Conservation (phyloP, 768 basidiomycete genomes). For the Hypholoma sublateritium region DNA sequence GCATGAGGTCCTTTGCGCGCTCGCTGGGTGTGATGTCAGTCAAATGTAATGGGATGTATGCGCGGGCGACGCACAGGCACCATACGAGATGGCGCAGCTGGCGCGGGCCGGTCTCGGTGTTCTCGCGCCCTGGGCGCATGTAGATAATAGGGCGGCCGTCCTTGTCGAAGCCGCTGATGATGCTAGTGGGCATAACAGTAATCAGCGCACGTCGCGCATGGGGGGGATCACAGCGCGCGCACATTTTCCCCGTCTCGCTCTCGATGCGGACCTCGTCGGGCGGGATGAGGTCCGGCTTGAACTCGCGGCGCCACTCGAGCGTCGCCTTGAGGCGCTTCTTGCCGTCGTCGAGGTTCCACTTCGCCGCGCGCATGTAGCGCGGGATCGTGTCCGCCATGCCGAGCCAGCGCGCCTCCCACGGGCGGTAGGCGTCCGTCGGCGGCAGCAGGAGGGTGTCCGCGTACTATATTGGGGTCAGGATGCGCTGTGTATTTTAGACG, state of each 20-base stretch:
- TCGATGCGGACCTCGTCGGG: conserved; percentile 82
- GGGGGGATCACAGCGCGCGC: neutral
- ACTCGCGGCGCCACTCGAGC: conserved; percentile 83
- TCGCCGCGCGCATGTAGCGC: conserved; percentile 83
- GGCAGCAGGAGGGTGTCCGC: conserved; percentile 65
- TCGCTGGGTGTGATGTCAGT: conserved; percentile 46
- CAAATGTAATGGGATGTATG: neutral
- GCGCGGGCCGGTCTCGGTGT: conserved; percentile 73
- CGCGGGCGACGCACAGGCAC: conserved; percentile 64
- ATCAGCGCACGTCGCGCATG: neutral
- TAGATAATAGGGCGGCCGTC: conserved; percentile 88
- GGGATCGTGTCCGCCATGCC: conserved; percentile 62
- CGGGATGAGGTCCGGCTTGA: conserved; percentile 78
- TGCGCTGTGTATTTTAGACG: neutral
- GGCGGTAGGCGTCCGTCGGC: conserved; percentile 64
- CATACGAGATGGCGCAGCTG: conserved; percentile 87
- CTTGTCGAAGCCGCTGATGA: conserved; percentile 82
- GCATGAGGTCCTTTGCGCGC: conserved; percentile 88
- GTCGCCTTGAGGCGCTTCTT: conserved; percentile 78
- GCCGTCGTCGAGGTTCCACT: conserved; percentile 78
- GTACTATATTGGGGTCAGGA: conserved; percentile 45
- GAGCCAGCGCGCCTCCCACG: conserved; percentile 81
- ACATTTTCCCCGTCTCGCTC: conserved; percentile 89
- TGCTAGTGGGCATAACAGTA: conserved; percentile 37
- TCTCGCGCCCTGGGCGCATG: conserved; percentile 86